A percentile compares a stretch with the other conserved stretches of the same genome.
These are phyloP conservation scores for Termitomyces sp. DNA, from an alignment of 768 basidiomycete species.

Conservation along the genomic window DNA sequence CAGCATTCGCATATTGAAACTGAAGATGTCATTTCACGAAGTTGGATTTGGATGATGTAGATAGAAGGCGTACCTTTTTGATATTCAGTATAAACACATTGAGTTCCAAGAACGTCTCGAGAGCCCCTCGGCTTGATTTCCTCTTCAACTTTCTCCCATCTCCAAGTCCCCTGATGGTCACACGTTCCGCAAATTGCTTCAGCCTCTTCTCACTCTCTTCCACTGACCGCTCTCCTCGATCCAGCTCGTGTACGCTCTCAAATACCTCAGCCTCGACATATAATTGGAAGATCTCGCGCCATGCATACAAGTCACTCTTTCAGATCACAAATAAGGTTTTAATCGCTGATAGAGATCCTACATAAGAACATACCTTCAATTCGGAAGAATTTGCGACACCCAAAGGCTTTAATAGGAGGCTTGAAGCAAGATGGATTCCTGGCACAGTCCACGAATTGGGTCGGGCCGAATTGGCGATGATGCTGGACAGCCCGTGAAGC, in stretches of 20 bases:
- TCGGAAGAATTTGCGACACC: conserved; percentile 9
- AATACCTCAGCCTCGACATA: conserved; percentile 87
- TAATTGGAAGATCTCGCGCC: conserved; percentile 86
- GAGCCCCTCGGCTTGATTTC: conserved; percentile 48
- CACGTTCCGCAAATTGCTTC: conserved; percentile 53
- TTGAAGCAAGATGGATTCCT: conserved; percentile 40
- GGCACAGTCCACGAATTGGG: conserved; percentile 35
- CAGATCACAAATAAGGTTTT: neutral
- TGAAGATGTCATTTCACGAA: conserved; percentile 15
- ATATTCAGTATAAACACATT: conserved; percentile 77
- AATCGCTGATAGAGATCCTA: too few species aligned
- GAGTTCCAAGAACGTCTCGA: conserved; percentile 68
- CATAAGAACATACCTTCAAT: conserved; percentile 12
- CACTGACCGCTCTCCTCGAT: conserved; percentile 59
- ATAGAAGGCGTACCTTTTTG: conserved; percentile 51
- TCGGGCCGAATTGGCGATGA: conserved; percentile 34
- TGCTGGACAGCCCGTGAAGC: conserved; percentile 28
- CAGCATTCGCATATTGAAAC: conserved; percentile 81
- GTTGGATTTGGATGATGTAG: neutral
- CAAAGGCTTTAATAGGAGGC: conserved; percentile 31
- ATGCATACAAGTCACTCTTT: conserved; percentile 72
- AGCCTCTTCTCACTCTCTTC: conserved; percentile 68
- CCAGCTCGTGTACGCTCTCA: conserved; percentile 59
- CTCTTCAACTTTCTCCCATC: conserved; percentile 49
- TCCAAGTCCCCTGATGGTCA: conserved; percentile 50